phyloP scores from a whole-genome alignment of 2,329 filamentous ascomycete genomes.

The Botryotinia globosa region DNA sequence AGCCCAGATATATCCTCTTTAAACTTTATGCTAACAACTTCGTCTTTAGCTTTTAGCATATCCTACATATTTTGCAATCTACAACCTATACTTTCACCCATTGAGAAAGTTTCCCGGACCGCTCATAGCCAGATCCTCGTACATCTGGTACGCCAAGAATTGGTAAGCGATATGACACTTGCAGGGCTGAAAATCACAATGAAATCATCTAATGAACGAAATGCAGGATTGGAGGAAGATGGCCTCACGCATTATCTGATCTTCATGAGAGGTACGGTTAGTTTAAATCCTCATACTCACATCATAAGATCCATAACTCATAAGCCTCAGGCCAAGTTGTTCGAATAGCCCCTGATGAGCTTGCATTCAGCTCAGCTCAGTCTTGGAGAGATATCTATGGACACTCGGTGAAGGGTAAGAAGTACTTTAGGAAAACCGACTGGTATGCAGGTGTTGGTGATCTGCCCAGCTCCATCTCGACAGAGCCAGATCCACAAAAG shows the following conservation, averaged over 20 bases:
- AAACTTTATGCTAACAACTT: background rate
- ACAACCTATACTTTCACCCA: conserved; percentile 18
- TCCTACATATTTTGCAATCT: conserved; percentile 7
- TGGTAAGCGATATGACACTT: background rate
- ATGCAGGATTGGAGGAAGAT: conserved; percentile 7
- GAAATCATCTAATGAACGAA: background rate
- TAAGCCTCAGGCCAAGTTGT: background rate
- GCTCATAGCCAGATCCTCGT: conserved; percentile 5
- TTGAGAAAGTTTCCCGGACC: conserved; percentile 19
- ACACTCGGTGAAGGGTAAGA: conserved; percentile 11
- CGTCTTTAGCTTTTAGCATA: background rate
- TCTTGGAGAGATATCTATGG: conserved; percentile 16
- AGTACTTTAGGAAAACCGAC: conserved; percentile 16
- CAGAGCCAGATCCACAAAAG: conserved; percentile 7
- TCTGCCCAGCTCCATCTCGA: conserved; percentile 8
- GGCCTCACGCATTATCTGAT: conserved; percentile 1
- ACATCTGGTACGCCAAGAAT: conserved; percentile 17
- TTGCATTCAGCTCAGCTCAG: conserved; percentile 14
- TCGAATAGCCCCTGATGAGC: conserved; percentile 11
- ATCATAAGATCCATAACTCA: background rate
- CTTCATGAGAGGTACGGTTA: conserved; percentile 10
- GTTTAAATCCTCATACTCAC: background rate
- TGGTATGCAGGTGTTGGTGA: conserved; percentile 15
- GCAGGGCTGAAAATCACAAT: background rate
- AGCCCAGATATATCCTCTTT: background rate